phyloP scores from a whole-genome alignment of 805 yeast genomes.

The Candida sphagnicola region DNA sequence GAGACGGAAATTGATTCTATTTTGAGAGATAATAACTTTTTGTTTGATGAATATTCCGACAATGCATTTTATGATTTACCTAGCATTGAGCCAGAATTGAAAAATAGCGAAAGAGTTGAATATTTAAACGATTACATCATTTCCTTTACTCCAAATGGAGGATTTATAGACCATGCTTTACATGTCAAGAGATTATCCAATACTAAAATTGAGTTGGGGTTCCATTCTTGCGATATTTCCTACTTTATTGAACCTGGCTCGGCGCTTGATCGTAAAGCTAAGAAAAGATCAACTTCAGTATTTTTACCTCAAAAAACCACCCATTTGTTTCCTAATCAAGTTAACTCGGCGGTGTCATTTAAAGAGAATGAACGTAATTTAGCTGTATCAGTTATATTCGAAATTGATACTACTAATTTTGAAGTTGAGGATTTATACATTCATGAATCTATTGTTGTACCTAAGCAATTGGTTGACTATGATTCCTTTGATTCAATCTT shows the following conservation, averaged over 20 bases:
- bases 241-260: constrained; percentile 71
- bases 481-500: constrained; percentile 54
- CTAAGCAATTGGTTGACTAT: constrained; percentile 55
- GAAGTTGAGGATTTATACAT: constrained; percentile 75
- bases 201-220: constrained; percentile 71
- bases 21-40: constrained; percentile 79
- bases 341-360: constrained; percentile 60
- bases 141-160: constrained; percentile 57
- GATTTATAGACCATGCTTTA: constrained; percentile 70
- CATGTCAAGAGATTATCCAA: constrained; percentile 65
- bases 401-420: constrained; percentile 66
- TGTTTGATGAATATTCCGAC: constrained; percentile 76
- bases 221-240: constrained; percentile 81
- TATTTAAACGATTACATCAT: constrained; percentile 59
- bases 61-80: constrained; percentile 35
- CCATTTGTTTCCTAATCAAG: constrained; percentile 62
- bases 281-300: constrained; percentile 86
- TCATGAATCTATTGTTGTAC: constrained; percentile 65
- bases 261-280: constrained; percentile 79
- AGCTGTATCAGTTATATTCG: constrained; percentile 75
- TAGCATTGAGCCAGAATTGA: constrained; percentile 33
- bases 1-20: constrained; percentile 83
- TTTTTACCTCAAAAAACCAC: constrained; percentile 74
- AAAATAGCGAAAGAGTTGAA: constrained; percentile 41
- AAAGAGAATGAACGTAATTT: constrained; percentile 56